A percentile compares a stretch with the other conserved stretches of the same genome.
Conservation (phyloP, 164 flowering plant genomes). For the Piper betle region DNA sequence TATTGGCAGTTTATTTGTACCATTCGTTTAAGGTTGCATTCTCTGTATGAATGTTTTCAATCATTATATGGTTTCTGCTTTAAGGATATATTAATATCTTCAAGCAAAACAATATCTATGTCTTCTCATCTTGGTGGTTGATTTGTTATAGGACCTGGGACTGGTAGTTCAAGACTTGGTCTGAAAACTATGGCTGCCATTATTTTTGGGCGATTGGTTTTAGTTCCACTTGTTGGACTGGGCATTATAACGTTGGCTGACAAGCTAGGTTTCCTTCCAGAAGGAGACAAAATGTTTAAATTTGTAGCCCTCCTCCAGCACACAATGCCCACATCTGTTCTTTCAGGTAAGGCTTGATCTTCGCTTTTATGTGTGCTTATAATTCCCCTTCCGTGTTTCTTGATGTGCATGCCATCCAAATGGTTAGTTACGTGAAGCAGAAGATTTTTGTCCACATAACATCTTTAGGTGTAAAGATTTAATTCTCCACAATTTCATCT, state of each 20-base stretch:
- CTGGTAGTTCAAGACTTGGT: slow-evolving; percentile 91
- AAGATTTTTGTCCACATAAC: no score
- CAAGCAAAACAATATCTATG: not conserved
- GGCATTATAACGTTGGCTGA: slow-evolving; percentile 86
- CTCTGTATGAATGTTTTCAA: no score
- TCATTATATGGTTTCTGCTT: no score
- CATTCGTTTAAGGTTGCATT: no score
- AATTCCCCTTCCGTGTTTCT: no score
- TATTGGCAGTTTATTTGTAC: no score
- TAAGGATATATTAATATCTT: no score
- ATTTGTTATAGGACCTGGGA: slow-evolving; percentile 38
- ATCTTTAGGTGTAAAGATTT: no score
- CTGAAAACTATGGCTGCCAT: slow-evolving; percentile 73
- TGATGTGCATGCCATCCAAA: no score
- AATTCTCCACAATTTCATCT: no score
- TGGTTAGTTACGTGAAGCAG: no score
- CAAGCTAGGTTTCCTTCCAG: slow-evolving; percentile 80
- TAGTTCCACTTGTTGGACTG: slow-evolving; percentile 89
- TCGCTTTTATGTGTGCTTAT: no score
- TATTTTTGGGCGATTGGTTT: slow-evolving; percentile 56
- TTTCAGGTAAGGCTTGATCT: slow-evolving; percentile 41
- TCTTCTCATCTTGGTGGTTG: not conserved
- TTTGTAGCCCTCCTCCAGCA: slow-evolving; percentile 91
- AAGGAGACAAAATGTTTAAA: slow-evolving; percentile 83
- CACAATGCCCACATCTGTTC: slow-evolving; percentile 96